Conservation (phyloP, 768 basidiomycete genomes). For the Termitomyces sp. region DNA sequence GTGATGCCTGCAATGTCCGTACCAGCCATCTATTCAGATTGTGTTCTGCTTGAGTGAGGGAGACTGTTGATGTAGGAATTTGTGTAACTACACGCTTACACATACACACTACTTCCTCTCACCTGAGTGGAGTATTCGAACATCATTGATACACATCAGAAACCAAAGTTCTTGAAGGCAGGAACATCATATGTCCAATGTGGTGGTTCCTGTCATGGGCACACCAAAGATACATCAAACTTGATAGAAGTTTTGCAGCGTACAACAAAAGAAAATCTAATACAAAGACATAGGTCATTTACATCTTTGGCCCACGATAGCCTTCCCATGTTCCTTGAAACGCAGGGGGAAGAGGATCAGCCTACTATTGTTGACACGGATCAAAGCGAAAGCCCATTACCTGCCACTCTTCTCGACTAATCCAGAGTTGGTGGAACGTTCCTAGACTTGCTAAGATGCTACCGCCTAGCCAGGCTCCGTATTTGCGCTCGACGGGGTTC, state of each 20-base stretch:
- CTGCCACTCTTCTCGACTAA: constrained; percentile 91
- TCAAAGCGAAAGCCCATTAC: constrained; percentile 34
- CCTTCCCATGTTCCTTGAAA: constrained; percentile 72
- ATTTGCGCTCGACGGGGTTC: constrained; percentile 84
- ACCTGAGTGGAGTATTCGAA: no score
- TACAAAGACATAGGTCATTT: constrained; percentile 42
- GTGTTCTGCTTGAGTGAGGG: neutral
- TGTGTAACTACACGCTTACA: no score
- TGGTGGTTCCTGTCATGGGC: no score
- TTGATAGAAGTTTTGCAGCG: neutral
- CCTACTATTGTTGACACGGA: neutral
- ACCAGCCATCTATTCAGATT: no score
- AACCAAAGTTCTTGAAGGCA: neutral
- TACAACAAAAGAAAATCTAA: neutral
- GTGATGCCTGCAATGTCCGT: neutral
- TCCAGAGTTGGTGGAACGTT: constrained; percentile 97
- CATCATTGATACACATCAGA: no score
- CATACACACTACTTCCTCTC: no score
- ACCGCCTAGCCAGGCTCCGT: constrained; percentile 94
- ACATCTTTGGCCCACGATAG: constrained; percentile 82
- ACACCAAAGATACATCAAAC: neutral
- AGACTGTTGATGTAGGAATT: no score
- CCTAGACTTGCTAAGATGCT: constrained; percentile 93
- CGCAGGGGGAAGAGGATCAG: constrained; percentile 2
- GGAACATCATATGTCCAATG: neutral